phyloP scores from a whole-genome alignment of 1,284 basidiomycete species.

The Cryptococcus depauperatus region DNA sequence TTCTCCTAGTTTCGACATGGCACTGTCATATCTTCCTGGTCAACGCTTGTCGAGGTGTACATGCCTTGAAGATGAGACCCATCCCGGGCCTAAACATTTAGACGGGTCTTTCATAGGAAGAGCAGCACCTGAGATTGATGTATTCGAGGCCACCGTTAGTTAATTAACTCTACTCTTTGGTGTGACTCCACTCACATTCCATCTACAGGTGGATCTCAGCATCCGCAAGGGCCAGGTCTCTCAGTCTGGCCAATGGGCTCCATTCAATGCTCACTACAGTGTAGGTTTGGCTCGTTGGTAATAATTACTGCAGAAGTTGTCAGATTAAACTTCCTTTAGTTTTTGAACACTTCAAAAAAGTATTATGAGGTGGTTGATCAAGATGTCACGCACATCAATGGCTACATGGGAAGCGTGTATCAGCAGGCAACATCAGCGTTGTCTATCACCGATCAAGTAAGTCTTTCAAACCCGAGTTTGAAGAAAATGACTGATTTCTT shows the following conservation, averaged over 20 bases:
- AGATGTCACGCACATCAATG: conserved; percentile 48
- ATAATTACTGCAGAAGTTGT: neutral
- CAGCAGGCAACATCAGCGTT: conserved; percentile 54
- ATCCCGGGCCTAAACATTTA: conserved; percentile 63
- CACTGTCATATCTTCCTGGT: conserved; percentile 60
- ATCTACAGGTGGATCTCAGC: conserved; percentile 14
- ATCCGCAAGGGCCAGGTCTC: conserved; percentile 35
- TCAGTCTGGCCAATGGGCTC: conserved; percentile 42
- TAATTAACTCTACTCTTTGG: conserved; percentile 11
- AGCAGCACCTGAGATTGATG: conserved; percentile 76
- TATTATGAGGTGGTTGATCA: conserved; percentile 48
- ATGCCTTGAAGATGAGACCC: conserved; percentile 59
- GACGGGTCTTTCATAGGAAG: conserved; percentile 71
- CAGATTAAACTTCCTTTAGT: conserved; percentile 7
- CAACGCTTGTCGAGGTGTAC: conserved; percentile 75
- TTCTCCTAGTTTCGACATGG: conserved; percentile 34
- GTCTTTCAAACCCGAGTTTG: neutral
- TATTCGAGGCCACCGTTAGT: conserved; percentile 59
- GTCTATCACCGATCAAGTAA: conserved; percentile 27
- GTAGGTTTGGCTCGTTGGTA: conserved; percentile 11
- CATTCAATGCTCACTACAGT: conserved; percentile 38
- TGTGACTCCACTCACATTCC: neutral
- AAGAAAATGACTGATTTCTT: neutral
- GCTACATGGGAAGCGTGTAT: conserved; percentile 52
- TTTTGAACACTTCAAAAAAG: conserved; percentile 41